These are phyloP conservation scores for Phlebopus sp. DNA, from an alignment of 1,284 basidiomycete species.

Conservation along the genomic window DNA sequence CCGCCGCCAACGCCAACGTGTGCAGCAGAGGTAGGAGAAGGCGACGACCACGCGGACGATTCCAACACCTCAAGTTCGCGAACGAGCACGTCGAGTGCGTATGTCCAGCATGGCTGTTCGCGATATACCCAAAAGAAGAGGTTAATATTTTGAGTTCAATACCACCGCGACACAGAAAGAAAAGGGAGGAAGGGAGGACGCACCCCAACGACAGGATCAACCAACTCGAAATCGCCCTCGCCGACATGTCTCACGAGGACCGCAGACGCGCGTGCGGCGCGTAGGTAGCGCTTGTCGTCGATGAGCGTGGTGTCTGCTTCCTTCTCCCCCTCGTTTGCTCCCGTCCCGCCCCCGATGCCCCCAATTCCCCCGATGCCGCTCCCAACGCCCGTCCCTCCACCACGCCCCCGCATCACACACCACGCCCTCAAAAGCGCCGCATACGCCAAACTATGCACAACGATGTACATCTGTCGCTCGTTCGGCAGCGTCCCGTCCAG, in stretches of 20 bases:
- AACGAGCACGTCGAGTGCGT: constrained; percentile 60
- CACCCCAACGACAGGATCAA: constrained; percentile 74
- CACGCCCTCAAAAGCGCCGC: constrained; percentile 43
- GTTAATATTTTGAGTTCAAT: too few relatives aligned
- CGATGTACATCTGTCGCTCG: constrained; percentile 57
- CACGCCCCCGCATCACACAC: too few relatives aligned
- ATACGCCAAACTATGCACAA: constrained; percentile 63
- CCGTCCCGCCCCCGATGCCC: constrained; percentile 40
- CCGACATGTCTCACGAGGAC: constrained; percentile 57
- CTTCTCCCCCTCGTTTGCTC: constrained; percentile 57
- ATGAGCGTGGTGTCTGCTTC: too few relatives aligned
- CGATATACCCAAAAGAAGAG: too few relatives aligned
- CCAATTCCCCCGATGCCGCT: too few relatives aligned
- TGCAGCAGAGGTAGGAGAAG: too few relatives aligned
- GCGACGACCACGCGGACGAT: constrained; percentile 15
- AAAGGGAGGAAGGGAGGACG: constrained; percentile 26
- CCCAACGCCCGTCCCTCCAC: too few relatives aligned
- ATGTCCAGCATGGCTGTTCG: constrained; percentile 67
- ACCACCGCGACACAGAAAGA: constrained; percentile 10
- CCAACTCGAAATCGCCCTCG: constrained; percentile 62
- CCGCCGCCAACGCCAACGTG: too few relatives aligned
- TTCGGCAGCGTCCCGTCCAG: constrained; percentile 53
- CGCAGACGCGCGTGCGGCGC: constrained; percentile 56
- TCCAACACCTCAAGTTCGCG: constrained; percentile 59
- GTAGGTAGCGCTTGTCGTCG: too few relatives aligned